Evolutionary conservation across 2,329 filamentous ascomycete species (phyloP), one percentile per base, ranked within the genome.

Genomic region (Tympanopsis confertula): DNA sequence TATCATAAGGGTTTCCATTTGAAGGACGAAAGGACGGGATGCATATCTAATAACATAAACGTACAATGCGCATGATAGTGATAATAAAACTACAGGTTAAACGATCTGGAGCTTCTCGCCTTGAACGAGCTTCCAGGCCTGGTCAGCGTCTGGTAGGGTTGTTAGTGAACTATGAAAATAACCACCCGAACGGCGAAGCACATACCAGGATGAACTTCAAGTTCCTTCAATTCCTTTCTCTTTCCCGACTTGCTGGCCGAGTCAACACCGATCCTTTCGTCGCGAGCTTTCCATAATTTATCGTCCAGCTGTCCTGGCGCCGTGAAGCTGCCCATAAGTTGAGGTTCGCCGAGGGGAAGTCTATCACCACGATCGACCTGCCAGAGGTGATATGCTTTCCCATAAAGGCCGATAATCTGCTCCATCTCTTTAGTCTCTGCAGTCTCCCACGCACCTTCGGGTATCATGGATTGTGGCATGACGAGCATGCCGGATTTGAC

Each of bases 331-430:
- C 62, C 70, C 70, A 74, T 74, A 5, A 74, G 54, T 47, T 66
- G 61, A 5, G 71, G 70, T 44, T 63, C 58, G 0, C 70, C 71
- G 3, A 74, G 46, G 0, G 70, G 70, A 20, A 74, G 42, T 41
- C 52, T 50, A 50, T 89, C 75, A 0, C 84, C 84, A 4, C 72
- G 65, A 58, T 93, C 86, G 13, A 81, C 74, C 67, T 93, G 84
- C 86, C 87, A 94, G 30, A 91, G 65, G 54, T 94, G 86, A 55
- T 82, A 91, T 1, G 81, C 75, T 54, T 94, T 94, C 7, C 86
- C 86, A 50, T 93, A 93, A 3, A 91, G 54, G 1, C 71, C 66
- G 3, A 86, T 61, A 0, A 91, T 68, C 41, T 87, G 69, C 44
- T 82, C 74, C 84, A 94, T 91, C 57, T 89, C 86, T 35, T 71